Evolutionary conservation across 805 yeast genomes (phyloP).

Genomic region (Metschnikowia hibisci): DNA sequence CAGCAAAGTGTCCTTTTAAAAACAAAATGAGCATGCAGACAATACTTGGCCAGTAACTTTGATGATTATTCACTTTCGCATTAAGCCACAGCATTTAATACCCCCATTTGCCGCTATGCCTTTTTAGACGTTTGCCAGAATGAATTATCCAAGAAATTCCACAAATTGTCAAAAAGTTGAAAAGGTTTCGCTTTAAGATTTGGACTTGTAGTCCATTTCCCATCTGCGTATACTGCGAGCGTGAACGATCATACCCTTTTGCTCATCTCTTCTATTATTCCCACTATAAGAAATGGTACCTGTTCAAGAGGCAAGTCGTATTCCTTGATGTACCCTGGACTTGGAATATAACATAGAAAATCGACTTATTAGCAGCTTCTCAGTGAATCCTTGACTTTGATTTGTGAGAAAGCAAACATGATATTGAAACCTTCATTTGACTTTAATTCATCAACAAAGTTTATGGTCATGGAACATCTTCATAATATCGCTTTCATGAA

Average conservation of each 20-base stretch:
- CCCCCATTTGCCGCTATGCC: conserved; percentile 36
- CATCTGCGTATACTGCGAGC: conserved; percentile 61
- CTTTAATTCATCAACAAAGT: too few relatives aligned
- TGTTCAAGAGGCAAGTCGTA: conserved; percentile 56
- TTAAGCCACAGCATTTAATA: conserved; percentile 52
- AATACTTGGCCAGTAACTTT: conserved; percentile 47
- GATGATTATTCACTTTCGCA: conserved; percentile 55
- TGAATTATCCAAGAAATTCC: conserved; percentile 53
- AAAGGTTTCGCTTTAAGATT: conserved; percentile 35
- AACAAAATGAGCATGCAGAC: conserved; percentile 53
- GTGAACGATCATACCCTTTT: conserved; percentile 55
- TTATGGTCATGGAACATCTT: too few relatives aligned
- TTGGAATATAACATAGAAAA: conserved; percentile 15
- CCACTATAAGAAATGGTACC: conserved; percentile 54
- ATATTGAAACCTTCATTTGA: too few relatives aligned
- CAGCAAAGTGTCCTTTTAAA: conserved; percentile 46
- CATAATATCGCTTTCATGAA: too few relatives aligned
- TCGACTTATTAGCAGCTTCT: conserved; percentile 28
- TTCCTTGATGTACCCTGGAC: conserved; percentile 42
- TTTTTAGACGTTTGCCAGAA: conserved; percentile 27
- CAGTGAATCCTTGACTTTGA: conserved; percentile 28
- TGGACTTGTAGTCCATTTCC: conserved; percentile 65
- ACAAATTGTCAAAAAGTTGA: conserved; percentile 47
- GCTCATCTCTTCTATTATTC: conserved; percentile 66
- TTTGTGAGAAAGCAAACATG: conserved; percentile 8